These are phyloP conservation scores for Candida corydali DNA, from an alignment of 805 yeast species.

Conservation along the genomic window DNA sequence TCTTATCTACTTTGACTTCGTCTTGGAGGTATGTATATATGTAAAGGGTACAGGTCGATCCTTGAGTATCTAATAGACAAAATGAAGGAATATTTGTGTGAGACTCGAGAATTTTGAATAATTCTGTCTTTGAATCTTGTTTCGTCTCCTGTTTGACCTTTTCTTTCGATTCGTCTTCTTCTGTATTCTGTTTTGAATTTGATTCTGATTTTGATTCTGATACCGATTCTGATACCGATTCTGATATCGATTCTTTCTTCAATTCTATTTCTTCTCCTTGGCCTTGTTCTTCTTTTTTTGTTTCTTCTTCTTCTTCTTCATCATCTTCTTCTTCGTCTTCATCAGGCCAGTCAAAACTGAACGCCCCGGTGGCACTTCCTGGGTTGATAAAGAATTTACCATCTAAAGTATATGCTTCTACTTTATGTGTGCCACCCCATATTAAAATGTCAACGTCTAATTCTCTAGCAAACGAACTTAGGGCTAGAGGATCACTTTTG, in stretches of 20 bases:
- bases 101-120: conserved; percentile 17
- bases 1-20: conserved; percentile 89
- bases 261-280: conserved; percentile 37
- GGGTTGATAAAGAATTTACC: conserved; percentile 95
- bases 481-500: conserved; percentile 77
- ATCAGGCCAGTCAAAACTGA: conserved; percentile 57
- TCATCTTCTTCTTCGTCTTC: conserved; percentile 45
- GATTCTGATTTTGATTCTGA: conserved; percentile 13
- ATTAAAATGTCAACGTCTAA: conserved; percentile 86
- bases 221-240: no score
- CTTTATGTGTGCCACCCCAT: conserved; percentile 91
- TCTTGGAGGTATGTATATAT: conserved; percentile 78
- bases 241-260: conserved; percentile 28
- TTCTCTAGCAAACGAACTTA: conserved; percentile 79
- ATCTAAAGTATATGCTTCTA: conserved; percentile 89
- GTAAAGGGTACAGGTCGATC: conserved; percentile 70
- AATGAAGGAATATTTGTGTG: conserved; percentile 68
- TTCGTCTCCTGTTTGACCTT: conserved; percentile 16
- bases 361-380: conserved; percentile 95
- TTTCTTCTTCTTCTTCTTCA: conserved; percentile 35
- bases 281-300: conserved; percentile 41
- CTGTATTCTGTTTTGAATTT: no score
- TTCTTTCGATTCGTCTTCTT: conserved; percentile 8
- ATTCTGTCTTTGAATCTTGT: no score
- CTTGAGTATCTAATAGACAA: conserved; percentile 84